Evolutionary conservation across 129 eudicot species (phyloP).

Genomic region (Flaveria brownii): DNA sequence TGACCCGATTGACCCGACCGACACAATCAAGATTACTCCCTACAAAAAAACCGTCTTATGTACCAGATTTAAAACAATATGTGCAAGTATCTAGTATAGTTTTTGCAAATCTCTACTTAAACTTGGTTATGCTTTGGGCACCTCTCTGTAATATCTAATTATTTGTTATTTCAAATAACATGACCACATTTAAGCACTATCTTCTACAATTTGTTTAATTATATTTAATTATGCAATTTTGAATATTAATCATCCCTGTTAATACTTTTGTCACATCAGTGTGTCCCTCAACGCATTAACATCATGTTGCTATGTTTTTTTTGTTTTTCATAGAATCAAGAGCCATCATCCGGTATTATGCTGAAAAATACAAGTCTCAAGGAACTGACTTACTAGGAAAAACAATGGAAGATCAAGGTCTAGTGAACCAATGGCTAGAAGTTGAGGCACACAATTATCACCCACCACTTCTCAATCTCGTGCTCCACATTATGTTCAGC

Average conservation of each 20-base stretch:
- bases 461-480: slow-evolving; percentile 48
- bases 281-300: neutral
- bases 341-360: slow-evolving; percentile 65
- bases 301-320: neutral
- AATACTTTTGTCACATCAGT: neutral
- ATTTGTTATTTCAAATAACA: too few relatives aligned
- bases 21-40: too few relatives aligned
- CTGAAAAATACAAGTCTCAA: slow-evolving; percentile 62
- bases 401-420: slow-evolving; percentile 57
- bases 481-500: slow-evolving; percentile 44
- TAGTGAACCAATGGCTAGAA: slow-evolving; percentile 67
- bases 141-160: too few relatives aligned
- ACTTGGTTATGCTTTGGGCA: too few relatives aligned
- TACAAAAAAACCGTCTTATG: too few relatives aligned
- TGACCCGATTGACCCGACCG: too few relatives aligned
- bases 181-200: neutral
- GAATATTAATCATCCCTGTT: neutral
- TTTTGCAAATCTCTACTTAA: too few relatives aligned
- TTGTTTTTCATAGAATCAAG: slow-evolving; percentile 47
- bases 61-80: too few relatives aligned
- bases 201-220: neutral
- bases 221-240: neutral
- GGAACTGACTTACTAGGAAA: slow-evolving; percentile 61
- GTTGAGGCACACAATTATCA: slow-evolving; percentile 57
- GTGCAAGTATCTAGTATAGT: too few relatives aligned